Conservation (phyloP, 805 yeast species). For the Myxozyma mucilagina region DNA sequence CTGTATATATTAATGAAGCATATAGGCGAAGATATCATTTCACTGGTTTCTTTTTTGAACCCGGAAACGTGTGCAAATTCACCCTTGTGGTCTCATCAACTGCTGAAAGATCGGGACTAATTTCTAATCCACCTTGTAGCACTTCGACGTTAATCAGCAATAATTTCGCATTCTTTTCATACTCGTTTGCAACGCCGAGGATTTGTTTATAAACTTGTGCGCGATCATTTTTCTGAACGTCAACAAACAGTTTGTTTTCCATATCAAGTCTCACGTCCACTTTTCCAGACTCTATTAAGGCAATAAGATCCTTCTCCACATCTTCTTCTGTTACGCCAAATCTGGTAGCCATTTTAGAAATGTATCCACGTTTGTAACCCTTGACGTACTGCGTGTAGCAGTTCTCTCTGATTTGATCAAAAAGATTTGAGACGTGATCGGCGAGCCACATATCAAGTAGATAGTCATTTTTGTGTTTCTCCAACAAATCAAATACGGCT, state of each 20-base stretch:
- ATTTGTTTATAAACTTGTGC: slow-evolving; percentile 17
- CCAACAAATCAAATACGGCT: slow-evolving; percentile 10
- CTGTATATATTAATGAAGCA: no score
- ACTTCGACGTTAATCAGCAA: slow-evolving; percentile 20
- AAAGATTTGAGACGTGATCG: slow-evolving; percentile 19
- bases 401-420: slow-evolving; percentile 22
- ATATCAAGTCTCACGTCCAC: slow-evolving; percentile 22
- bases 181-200: slow-evolving; percentile 14
- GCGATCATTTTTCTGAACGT: slow-evolving; percentile 19
- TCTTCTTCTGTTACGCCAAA: slow-evolving; percentile 18
- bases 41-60: neutral
- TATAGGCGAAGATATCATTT: neutral
- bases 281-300: slow-evolving; percentile 15
- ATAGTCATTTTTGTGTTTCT: slow-evolving; percentile 18
- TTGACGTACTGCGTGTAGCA: slow-evolving; percentile 29
- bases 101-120: neutral
- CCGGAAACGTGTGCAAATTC: neutral
- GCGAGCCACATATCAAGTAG: slow-evolving; percentile 27
- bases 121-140: slow-evolving; percentile 23
- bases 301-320: slow-evolving; percentile 14
- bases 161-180: slow-evolving; percentile 23
- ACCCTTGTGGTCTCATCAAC: neutral
- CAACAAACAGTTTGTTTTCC: slow-evolving; percentile 22
- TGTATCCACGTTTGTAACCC: slow-evolving; percentile 26
- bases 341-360: slow-evolving; percentile 22